Base-by-base conservation (phyloP, 2,329 filamentous ascomycete species). In the Xylaria sp. region DNA sequence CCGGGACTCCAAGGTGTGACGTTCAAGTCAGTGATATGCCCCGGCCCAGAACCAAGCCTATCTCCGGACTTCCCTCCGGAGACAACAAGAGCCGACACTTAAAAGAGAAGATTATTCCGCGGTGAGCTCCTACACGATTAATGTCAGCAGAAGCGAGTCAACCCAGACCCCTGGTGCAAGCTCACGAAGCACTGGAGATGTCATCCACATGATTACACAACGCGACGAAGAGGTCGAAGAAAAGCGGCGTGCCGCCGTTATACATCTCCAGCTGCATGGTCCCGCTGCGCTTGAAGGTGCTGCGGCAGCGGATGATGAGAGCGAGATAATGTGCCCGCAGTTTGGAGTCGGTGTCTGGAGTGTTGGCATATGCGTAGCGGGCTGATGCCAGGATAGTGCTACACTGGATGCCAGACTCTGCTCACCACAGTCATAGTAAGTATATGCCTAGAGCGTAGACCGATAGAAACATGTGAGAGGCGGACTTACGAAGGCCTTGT, bases 181-280 rank as follows among this genome's bases (percentile, higher is more conserved):
- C 81, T 79, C 73, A 85, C 82, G 80, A 78, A 59, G 78, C 76
- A 58, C 78, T 80, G 3, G 82, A 80, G 63, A 87, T 81, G 68
- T 87, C 88, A 73, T 85, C 90, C 71, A 96, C 89, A 71, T 96
- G 91, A 73, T 96, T 96, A 76, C 90, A 92, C 76, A 96, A 85
- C 16, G 92, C 91, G 54, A 96, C 92, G 73, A 96, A 97, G 50
- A 96, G 80, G 72, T 96, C 92, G 72, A 96, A 97, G 78, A 96
- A 96, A 60, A 96, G 80, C 70, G 89, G 83, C 0, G 80, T 89
- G 57, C 91, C 91, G 34, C 92, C 92, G 63, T 85, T 84, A 73
- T 89, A 89, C 92, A 97, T 96, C 78, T 96, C 92, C 67, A 90
- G 84, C 76, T 96, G 92, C 92, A 96, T 96, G 2, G 92, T 96